These are phyloP conservation scores for Globisporangium heterothallicum DNA, from an alignment of 352 stramenopile species.

Conservation along the genomic window DNA sequence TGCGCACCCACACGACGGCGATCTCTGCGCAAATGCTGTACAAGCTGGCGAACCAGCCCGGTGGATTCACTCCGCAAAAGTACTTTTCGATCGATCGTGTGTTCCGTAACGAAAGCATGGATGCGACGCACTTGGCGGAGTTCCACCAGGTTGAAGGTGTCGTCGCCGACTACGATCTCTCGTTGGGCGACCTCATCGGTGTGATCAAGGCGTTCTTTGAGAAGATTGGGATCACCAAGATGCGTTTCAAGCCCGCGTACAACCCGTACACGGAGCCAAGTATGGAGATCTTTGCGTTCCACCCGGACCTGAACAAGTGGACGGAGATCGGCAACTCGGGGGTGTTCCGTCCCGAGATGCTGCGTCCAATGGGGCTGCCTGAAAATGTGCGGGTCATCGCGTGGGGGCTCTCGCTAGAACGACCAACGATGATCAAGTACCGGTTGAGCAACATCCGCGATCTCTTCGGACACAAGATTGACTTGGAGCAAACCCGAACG, in stretches of 20 bases:
- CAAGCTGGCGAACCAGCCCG: slow-evolving; percentile 92
- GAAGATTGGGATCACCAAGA: slow-evolving; percentile 96
- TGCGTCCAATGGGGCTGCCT: slow-evolving; percentile 97
- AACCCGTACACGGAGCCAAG: slow-evolving; percentile 99
- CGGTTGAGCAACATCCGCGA: slow-evolving; percentile 99
- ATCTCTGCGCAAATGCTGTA: slow-evolving; percentile 99
- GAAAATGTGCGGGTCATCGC: slow-evolving; percentile 99
- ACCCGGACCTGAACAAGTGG: slow-evolving; percentile 99
- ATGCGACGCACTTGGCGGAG: slow-evolving; percentile 99
- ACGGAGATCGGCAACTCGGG: slow-evolving; percentile 99
- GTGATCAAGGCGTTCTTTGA: slow-evolving; percentile 99
- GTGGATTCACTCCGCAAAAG: slow-evolving; percentile 96
- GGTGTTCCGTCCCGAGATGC: slow-evolving; percentile 99
- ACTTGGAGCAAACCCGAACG: slow-evolving; percentile 93
- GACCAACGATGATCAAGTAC: slow-evolving; percentile 99
- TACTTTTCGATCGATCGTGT: slow-evolving; percentile 99
- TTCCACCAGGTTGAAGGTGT: slow-evolving; percentile 99
- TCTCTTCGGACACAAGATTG: slow-evolving; percentile 99
- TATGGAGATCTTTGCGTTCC: slow-evolving; percentile 99
- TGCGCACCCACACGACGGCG: slow-evolving; percentile 99
- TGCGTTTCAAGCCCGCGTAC: slow-evolving; percentile 99
- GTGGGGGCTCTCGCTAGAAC: slow-evolving; percentile 98
- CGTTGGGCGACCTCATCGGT: slow-evolving; percentile 97
- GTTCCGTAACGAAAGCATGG: slow-evolving; percentile 99
- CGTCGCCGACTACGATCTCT: slow-evolving; percentile 98